Evolutionary conservation across 2,329 filamentous ascomycete genomes (phyloP), one percentile per base, ranked within the genome.

Genomic region (Aschersonia sp.): DNA sequence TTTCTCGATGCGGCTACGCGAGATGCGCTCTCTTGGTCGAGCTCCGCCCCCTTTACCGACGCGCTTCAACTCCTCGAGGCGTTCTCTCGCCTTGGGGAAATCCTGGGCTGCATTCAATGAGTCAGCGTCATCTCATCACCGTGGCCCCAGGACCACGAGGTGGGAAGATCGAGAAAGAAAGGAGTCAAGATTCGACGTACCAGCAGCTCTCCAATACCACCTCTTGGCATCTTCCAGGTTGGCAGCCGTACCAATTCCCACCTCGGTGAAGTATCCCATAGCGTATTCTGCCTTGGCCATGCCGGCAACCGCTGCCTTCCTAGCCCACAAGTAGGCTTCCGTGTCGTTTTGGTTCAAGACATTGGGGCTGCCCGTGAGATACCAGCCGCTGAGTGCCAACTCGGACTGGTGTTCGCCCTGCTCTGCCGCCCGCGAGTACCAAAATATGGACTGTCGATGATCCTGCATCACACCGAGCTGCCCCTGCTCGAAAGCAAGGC

Each of bases 201-300:
- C 85, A 61, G 92, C 92, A 66, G 92, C 89, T 63, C 90, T 77
- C 77, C 89, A 96, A 68, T 98, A 98, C 92, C 92, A 98, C 57
- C 88, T 79, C 73, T 94, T 96, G 29, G 90, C 92, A 67, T 97
- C 92, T 58, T 98, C 92, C 56, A 96, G 58, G 62, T 90, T 94
- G 7, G 85, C 80, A 12, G 83, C 73, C 53, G 87, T 81, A 32
- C 92, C 92, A 56, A 98, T 97, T 10, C 92, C 92, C 45, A 92
- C 83, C 65, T 98, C 92, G 1, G 87, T 94, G 60, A 94, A 96
- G 66, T 97, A 96, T 0, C 92, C 92, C 63, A 98, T 95, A 0
- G 90, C 92, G 66, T 96, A 97, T 68, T 97, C 86, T 0, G 92
- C 92, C 70, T 97, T 98, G 6, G 87, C 81, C 39, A 96, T 67